Base-by-base conservation (phyloP, 306 rosid species). In the Citrullus mucosospermus region DNA sequence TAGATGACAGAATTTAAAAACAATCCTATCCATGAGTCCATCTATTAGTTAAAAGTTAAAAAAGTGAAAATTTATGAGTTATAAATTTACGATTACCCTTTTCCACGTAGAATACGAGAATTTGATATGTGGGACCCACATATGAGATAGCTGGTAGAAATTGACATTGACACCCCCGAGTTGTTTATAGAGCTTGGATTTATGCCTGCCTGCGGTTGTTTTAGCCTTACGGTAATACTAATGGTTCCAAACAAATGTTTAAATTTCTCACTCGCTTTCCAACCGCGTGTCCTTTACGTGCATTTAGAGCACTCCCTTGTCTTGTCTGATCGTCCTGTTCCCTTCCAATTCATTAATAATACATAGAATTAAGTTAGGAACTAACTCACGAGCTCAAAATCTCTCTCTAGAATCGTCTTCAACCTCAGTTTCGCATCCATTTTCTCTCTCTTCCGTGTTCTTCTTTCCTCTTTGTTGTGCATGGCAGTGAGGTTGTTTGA, bases 401-500 rank as follows among this genome's bases (percentile, higher is more conserved):
- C 11, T 14, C 50, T 54, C 30, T 74, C 78, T 28, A 25, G 59
- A 2, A 14, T 10, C 7, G 18, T 74, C 16, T 73, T 62, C 39
- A 11, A 57, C 1, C 38, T 25, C 57, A 17, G 15, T 67, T 56
- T 48, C 22, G 4, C 36, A 65, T 36, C 10, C 36, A 32, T 63
- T 28, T 9, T 3, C 20, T n/a, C 25, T 28, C 43, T 12, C 30
- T 5, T 4, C 55, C 43, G 75, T 73, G 71, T 53, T 12, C n/a
- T 20, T 44, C 46, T 16, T 5, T 20, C 32, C 32, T 30, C 61
- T n/a, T 60, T 60, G 91, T 60, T 60, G 91, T 92, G 97, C 78
- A 95, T 95, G 98, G 97, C 96, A 81, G 89, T 60, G 51, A 85
- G 83, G 48, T 76, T 92, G 54, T 82, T 82, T 13, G 67, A 83